These are phyloP conservation scores for Solanum neorickii DNA, from an alignment of 257 asterid species.

Conservation along the genomic window DNA sequence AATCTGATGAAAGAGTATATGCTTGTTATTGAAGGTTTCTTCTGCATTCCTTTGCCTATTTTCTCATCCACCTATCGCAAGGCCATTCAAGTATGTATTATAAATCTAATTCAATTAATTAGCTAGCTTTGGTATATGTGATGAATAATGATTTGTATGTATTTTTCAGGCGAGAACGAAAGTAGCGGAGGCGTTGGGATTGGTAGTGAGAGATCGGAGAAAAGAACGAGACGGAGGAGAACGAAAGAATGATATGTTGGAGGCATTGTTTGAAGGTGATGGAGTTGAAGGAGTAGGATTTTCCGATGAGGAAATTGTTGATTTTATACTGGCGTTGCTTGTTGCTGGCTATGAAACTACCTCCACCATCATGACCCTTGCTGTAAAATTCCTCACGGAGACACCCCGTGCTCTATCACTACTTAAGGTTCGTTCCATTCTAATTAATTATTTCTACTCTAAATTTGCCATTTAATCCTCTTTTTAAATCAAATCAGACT, in stretches of 20 bases:
- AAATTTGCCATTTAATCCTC: no score
- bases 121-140: neutral
- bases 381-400: slow-evolving; percentile 79
- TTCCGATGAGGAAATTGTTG: slow-evolving; percentile 92
- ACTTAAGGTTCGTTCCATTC: slow-evolving; percentile 69
- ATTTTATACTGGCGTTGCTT: slow-evolving; percentile 78
- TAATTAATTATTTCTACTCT: no score
- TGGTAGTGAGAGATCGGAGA: slow-evolving; percentile 81
- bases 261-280: slow-evolving; percentile 76
- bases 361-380: slow-evolving; percentile 90
- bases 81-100: slow-evolving; percentile 58
- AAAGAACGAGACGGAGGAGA: slow-evolving; percentile 49
- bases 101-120: no score
- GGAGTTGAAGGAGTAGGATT: slow-evolving; percentile 41
- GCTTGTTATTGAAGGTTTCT: slow-evolving; percentile 97
- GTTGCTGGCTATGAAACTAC: slow-evolving; percentile 98
- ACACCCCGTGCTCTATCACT: slow-evolving; percentile 63
- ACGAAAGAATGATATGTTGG: slow-evolving; percentile 78
- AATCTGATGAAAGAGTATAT: slow-evolving; percentile 94
- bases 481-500: no score
- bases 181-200: slow-evolving; percentile 87
- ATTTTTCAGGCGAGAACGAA: slow-evolving; percentile 62
- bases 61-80: slow-evolving; percentile 81
- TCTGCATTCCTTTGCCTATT: slow-evolving; percentile 69
- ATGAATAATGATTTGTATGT: neutral